These are phyloP conservation scores for Ceratocystis cubensis DNA, from an alignment of 2,329 filamentous ascomycete genomes.

Conservation along the genomic window DNA sequence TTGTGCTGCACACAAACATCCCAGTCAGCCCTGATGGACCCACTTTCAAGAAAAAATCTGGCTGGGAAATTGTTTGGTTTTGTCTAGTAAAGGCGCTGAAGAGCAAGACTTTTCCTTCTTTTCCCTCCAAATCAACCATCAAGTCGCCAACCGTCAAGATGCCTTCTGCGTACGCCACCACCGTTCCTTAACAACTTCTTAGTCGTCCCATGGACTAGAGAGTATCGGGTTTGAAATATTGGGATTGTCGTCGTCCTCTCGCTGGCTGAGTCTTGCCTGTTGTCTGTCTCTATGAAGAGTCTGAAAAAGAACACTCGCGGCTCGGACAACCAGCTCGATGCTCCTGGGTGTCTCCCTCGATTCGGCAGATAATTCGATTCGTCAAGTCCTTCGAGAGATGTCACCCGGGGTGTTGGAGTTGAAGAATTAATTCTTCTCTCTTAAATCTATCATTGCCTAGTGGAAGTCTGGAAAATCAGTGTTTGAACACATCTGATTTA, in stretches of 20 bases:
- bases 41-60: constrained; percentile 13
- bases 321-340: constrained; percentile 59
- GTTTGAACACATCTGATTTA: constrained; percentile 11
- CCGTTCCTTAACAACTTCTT: constrained; percentile 26
- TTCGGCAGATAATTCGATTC: constrained; percentile 35
- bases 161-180: constrained; percentile 44
- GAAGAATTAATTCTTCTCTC: constrained; percentile 58
- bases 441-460: constrained; percentile 57
- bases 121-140: constrained; percentile 14
- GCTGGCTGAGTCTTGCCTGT: constrained; percentile 39
- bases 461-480: constrained; percentile 1
- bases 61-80: constrained; percentile 13
- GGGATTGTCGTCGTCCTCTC: constrained; percentile 78
- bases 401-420: constrained; percentile 63
- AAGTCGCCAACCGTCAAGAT: constrained; percentile 28
- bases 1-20: constrained; percentile 19
- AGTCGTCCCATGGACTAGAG: constrained; percentile 19
- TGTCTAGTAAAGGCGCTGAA: not conserved
- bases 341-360: constrained; percentile 52
- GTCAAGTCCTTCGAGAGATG: constrained; percentile 42
- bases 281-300: constrained; percentile 18
- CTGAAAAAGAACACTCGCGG: not conserved
- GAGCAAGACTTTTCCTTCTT: constrained; percentile 7
- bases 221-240: constrained; percentile 22
- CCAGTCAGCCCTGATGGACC: constrained; percentile 19